A percentile compares a stretch with the other conserved stretches of the same genome.
Conservation (phyloP, 495 filamentous ascomycete species). For the Aspergillus bridgeri region DNA sequence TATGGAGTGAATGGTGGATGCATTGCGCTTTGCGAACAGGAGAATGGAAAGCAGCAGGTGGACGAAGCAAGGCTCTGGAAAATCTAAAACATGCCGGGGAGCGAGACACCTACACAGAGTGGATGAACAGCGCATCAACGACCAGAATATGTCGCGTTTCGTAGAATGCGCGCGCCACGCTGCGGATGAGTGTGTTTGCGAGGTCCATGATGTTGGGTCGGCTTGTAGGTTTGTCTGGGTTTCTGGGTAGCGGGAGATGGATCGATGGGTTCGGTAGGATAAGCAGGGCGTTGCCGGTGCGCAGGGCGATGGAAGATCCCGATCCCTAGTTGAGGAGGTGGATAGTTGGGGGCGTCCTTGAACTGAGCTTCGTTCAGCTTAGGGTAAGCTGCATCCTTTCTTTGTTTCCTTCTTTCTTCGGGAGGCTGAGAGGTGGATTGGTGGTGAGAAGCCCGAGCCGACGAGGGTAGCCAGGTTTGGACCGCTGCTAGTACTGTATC, state of each 20-base stretch:
- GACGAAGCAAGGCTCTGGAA: too few species aligned
- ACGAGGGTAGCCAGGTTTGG: too few species aligned
- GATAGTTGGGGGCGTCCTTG: too few species aligned
- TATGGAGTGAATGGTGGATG: too few species aligned
- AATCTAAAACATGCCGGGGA: not conserved
- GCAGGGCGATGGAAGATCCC: not conserved
- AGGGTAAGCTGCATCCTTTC: not conserved
- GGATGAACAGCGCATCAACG: constrained; percentile 86
- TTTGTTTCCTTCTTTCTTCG: too few species aligned
- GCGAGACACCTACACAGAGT: constrained; percentile 65
- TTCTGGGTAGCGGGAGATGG: too few species aligned
- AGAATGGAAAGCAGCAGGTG: too few species aligned
- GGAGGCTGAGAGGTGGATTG: not conserved
- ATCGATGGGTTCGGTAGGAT: too few species aligned
- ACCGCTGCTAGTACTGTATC: too few species aligned
- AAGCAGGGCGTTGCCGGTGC: not conserved
- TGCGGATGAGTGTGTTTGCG: constrained; percentile 82
- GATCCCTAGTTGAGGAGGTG: too few species aligned
- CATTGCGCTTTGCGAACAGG: not conserved
- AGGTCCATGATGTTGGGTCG: constrained; percentile 63
- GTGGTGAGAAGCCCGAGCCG: too few species aligned
- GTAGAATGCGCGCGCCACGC: constrained; percentile 88
- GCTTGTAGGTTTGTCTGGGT: not conserved
- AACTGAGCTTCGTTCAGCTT: not conserved
- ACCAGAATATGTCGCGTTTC: constrained; percentile 83